phyloP scores from a whole-genome alignment of 129 eudicot genomes.

The Flaveria brownii region DNA sequence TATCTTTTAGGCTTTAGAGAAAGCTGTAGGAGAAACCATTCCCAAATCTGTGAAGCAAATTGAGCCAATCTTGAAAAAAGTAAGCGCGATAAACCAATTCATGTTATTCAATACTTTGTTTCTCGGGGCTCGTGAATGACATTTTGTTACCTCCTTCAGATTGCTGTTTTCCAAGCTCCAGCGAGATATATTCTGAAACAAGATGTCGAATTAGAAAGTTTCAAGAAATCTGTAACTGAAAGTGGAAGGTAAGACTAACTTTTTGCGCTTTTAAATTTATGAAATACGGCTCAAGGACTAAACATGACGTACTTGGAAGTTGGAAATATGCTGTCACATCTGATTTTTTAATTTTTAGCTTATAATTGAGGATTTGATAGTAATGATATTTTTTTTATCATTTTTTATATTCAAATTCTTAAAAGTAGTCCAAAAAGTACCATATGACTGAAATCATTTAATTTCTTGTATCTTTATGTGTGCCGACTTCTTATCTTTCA shows the following conservation, averaged over 20 bases:
- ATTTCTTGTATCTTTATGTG: not conserved
- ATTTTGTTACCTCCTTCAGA: constrained; percentile 45
- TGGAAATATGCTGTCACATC: constrained; percentile 10
- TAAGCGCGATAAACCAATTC: constrained; percentile 31
- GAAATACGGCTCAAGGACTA: not conserved
- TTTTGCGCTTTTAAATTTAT: not conserved
- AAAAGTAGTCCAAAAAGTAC: not conserved
- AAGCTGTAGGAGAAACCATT: constrained; percentile 43
- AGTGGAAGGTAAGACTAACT: constrained; percentile 61
- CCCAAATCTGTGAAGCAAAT: constrained; percentile 73
- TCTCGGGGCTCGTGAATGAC: constrained; percentile 20
- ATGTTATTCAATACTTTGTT: constrained; percentile 12
- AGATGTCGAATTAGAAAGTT: constrained; percentile 58
- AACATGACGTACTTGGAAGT: not conserved
- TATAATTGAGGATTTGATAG: not conserved
- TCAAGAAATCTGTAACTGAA: constrained; percentile 50
- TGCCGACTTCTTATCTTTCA: not conserved
- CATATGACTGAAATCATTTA: not conserved
- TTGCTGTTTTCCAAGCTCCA: constrained; percentile 74
- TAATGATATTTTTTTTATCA: not conserved
- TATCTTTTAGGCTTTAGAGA: constrained; percentile 71
- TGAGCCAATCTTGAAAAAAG: constrained; percentile 79
- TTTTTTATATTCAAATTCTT: not conserved
- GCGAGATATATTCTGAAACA: constrained; percentile 85
- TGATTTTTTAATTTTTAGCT: not conserved